A percentile compares a stretch with the other conserved stretches of the same genome.
Evolutionary conservation across 306 rosid genomes (phyloP).

Genomic region (Delonix regia): DNA sequence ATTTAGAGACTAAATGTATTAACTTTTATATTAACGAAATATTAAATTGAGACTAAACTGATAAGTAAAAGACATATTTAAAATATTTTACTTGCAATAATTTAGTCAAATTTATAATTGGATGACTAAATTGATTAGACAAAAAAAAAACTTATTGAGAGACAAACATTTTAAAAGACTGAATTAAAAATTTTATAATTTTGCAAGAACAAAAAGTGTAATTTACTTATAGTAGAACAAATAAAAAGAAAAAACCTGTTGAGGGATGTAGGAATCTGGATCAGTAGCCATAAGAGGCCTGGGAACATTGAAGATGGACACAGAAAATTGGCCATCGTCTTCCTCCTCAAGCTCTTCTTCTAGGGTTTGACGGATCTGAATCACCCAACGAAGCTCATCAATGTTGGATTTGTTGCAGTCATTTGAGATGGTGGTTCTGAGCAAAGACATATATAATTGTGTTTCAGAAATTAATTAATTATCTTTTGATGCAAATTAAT

Average conservation of each 20-base stretch:
- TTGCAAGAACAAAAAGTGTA: neutral
- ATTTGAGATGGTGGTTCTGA: conserved; percentile 29
- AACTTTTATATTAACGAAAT: no score
- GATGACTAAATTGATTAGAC: neutral
- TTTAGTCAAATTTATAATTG: neutral
- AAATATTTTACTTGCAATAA: no score
- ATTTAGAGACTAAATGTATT: no score
- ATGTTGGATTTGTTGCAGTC: conserved; percentile 42
- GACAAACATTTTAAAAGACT: neutral
- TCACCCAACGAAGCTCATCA: conserved; percentile 78
- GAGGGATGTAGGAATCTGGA: conserved; percentile 77
- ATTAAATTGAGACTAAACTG: no score
- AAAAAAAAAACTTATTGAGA: no score
- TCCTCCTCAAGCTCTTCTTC: conserved; percentile 61
- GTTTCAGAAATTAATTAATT: no score
- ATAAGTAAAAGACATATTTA: no score
- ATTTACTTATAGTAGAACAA: no score
- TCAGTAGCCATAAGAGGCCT: conserved; percentile 44
- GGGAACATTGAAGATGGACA: conserved; percentile 78
- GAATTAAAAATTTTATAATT: neutral
- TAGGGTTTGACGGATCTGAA: conserved; percentile 66
- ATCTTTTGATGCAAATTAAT: no score
- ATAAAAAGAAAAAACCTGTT: neutral
- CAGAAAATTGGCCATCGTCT: conserved; percentile 42
- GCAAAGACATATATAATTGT: conserved; percentile 36